A percentile compares a stretch with the other conserved stretches of the same genome.
Conservation (phyloP, 73 alveolate genomes). For the Diophrys sp. region DNA sequence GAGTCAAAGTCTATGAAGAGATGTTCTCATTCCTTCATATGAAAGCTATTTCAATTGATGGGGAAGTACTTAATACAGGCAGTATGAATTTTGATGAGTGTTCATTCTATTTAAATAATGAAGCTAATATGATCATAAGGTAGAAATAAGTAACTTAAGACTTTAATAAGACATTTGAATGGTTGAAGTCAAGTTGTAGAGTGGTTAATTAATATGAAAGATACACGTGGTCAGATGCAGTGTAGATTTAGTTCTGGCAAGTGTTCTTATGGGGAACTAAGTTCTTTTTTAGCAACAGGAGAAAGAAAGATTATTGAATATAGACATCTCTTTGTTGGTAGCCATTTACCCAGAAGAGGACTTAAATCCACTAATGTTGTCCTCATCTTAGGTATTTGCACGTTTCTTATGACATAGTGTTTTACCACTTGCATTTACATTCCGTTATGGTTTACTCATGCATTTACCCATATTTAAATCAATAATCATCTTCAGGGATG, state of each 20-base stretch:
- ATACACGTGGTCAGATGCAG: not conserved
- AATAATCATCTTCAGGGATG: no score
- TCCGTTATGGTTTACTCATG: no score
- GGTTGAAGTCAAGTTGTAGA: not conserved
- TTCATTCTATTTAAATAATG: slow-evolving; percentile 47
- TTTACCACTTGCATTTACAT: no score
- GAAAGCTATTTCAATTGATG: slow-evolving; percentile 55
- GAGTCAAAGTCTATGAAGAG: slow-evolving; percentile 55
- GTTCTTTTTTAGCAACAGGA: not conserved
- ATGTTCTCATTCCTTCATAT: slow-evolving; percentile 50
- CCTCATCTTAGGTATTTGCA: no score
- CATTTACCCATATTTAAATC: no score
- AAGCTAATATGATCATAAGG: slow-evolving; percentile 43
- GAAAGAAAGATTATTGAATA: no score
- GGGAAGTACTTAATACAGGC: slow-evolving; percentile 38
- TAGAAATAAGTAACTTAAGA: slow-evolving; percentile 10
- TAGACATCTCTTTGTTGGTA: no score
- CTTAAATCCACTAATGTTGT: no score
- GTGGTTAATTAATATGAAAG: not conserved
- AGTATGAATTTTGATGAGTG: slow-evolving; percentile 42
- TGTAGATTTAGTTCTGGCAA: not conserved
- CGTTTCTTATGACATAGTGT: no score
- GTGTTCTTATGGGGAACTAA: not conserved
- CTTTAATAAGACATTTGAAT: not conserved
- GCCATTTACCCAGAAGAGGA: no score